Evolutionary conservation across 116 monocot species (phyloP).

Genomic region (Trichopus zeylanicus): DNA sequence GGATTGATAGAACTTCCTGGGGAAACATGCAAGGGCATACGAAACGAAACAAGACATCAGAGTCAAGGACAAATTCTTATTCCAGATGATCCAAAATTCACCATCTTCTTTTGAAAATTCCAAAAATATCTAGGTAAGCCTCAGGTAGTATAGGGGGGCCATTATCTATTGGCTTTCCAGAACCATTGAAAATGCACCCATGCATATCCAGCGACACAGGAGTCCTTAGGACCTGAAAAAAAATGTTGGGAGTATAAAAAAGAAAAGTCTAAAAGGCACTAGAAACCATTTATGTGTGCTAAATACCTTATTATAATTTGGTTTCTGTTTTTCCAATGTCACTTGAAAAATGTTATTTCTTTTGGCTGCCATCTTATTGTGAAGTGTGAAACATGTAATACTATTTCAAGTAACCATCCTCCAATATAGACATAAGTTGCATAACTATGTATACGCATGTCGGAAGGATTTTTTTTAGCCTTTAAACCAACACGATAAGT

Average conservation of each 20-base stretch:
- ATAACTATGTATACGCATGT: no score
- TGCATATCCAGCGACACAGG: constrained; percentile 98
- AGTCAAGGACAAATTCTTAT: background rate
- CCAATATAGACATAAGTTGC: no score
- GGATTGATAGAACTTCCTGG: constrained; percentile 99
- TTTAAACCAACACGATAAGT: no score
- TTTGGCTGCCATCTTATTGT: no score
- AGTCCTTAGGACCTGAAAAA: constrained; percentile 75
- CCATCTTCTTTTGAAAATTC: constrained; percentile 17
- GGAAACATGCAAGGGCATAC: constrained; percentile 3
- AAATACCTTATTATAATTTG: no score
- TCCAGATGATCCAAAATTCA: background rate
- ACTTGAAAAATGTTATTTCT: no score
- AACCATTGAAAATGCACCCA: constrained; percentile 98
- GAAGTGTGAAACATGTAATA: no score
- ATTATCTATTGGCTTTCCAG: constrained; percentile 99
- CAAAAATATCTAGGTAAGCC: constrained; percentile 96
- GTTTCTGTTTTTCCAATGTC: no score
- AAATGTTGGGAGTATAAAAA: background rate
- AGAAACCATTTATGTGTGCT: no score
- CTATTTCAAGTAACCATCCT: no score
- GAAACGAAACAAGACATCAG: background rate
- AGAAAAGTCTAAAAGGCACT: background rate
- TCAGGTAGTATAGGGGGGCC: constrained; percentile 96
- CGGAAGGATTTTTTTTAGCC: no score